Evolutionary conservation across 768 basidiomycete genomes (phyloP), one percentile per base, ranked within the genome.

Genomic region (Jaapia argillacea): DNA sequence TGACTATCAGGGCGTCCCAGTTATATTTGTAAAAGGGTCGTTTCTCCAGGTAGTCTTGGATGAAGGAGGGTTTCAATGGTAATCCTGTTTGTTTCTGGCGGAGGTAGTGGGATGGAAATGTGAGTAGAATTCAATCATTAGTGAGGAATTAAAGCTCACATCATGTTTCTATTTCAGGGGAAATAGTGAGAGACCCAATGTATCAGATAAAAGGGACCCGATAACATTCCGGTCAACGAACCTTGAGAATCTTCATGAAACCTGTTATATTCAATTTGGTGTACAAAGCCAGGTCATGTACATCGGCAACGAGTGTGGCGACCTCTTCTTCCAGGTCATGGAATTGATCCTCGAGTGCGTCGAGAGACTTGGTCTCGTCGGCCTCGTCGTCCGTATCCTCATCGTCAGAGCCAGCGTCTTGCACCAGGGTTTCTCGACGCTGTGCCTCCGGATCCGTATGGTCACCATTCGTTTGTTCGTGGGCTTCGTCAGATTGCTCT

Each of bases 111-210:
- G 36, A 16, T 24, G 25, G 24, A 36, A 26, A 26, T 31, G 33
- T 16, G 18, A 27, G 36, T 41, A 33, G 10, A 33, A 10, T 16
- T 33, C 31, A 16, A 10, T 33, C n/a, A n/a, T n/a, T 16, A 10
- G 18, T 35, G 40, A 26, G 23, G 23, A 28, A 12, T 24, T 21
- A 40, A 22, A 35, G 61, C 71, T 51, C 54, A 92, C 90, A 59
- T 96, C 92, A 59, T 97, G 92, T 83, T 97, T 97, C 85, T 90
- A n/a, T n/a, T n/a, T n/a, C n/a, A n/a, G n/a, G n/a, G n/a, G n/a
- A n/a, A n/a, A n/a, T n/a, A n/a, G n/a, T n/a, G 48, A 23, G 37
- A 37, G 31, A 23, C 3, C 25, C 23, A 27, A 7, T 22, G 5
- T n/a, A 20, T 24, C 23, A 45, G 25, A 24, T 21, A 22, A 24